phyloP scores from a whole-genome alignment of 495 filamentous ascomycete genomes.

The Usnea hakonensis region DNA sequence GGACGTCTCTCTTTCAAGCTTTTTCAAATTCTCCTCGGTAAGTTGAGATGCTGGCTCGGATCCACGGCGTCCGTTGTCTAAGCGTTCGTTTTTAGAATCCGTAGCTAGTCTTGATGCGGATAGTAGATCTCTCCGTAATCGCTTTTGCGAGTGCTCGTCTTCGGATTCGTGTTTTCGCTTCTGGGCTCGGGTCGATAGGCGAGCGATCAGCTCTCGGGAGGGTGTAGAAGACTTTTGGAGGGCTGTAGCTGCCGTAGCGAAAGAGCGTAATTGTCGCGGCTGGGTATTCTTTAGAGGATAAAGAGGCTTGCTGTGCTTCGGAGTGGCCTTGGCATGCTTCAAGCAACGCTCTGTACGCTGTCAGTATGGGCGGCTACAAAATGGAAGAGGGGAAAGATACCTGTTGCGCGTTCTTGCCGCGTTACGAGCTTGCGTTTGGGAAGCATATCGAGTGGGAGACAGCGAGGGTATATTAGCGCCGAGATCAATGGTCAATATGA shows the following conservation, averaged over 20 bases:
- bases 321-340: neutral
- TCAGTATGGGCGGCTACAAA: neutral
- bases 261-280: constrained; percentile 1
- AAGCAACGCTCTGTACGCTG: neutral
- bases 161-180: constrained; percentile 10
- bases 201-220: neutral
- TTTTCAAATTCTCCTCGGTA: constrained; percentile 11
- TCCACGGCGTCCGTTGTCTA: neutral
- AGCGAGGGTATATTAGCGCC: too few relatives aligned
- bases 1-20: constrained; percentile 2
- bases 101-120: neutral
- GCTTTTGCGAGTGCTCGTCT: constrained; percentile 8
- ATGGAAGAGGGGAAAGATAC: too few relatives aligned
- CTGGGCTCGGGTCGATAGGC: neutral
- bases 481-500: too few relatives aligned
- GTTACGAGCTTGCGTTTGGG: too few relatives aligned
- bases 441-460: too few relatives aligned
- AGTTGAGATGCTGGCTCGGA: constrained; percentile 1
- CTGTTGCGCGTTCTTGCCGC: too few relatives aligned
- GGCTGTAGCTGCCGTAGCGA: neutral
- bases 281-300: neutral
- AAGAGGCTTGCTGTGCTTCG: neutral
- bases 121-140: constrained; percentile 11
- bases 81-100: constrained; percentile 1
- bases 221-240: constrained; percentile 3